Conservation (phyloP, 495 filamentous ascomycete genomes). For the Neurospora terricola region DNA sequence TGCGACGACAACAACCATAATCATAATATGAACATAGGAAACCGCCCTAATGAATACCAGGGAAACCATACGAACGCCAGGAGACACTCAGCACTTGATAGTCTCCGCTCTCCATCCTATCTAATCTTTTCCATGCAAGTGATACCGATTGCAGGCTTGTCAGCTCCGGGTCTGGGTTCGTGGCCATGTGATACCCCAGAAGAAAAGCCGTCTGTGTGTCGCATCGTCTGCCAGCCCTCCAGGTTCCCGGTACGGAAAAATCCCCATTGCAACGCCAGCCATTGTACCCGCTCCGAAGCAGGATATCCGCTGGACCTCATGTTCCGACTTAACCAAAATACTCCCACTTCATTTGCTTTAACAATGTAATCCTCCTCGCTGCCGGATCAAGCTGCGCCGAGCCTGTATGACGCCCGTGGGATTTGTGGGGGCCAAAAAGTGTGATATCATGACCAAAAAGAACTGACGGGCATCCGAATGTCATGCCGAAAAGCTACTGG, state of each 20-base stretch:
- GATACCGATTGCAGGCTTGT: background rate
- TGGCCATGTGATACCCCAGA: conserved; percentile 1
- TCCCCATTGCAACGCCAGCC: background rate
- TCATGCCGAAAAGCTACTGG: background rate
- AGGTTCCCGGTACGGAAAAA: background rate
- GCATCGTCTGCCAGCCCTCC: background rate
- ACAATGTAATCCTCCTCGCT: background rate
- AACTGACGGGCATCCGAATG: background rate
- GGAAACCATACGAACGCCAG: conserved; percentile 16
- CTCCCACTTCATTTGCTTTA: background rate
- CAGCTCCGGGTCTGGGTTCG: background rate
- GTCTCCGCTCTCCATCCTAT: conserved; percentile 20
- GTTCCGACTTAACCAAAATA: background rate
- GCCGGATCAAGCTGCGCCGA: background rate
- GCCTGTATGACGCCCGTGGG: background rate
- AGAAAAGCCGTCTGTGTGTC: background rate
- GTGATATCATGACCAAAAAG: background rate
- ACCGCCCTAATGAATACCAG: background rate
- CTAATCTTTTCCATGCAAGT: background rate
- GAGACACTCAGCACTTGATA: conserved; percentile 46
- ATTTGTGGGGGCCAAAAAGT: background rate
- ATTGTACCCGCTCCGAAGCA: background rate
- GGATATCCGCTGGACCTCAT: background rate
- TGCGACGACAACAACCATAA: background rate
- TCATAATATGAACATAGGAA: conserved; percentile 3